These are phyloP conservation scores for Neonectria faginata DNA, from an alignment of 2,329 filamentous ascomycete genomes.

Conservation along the genomic window DNA sequence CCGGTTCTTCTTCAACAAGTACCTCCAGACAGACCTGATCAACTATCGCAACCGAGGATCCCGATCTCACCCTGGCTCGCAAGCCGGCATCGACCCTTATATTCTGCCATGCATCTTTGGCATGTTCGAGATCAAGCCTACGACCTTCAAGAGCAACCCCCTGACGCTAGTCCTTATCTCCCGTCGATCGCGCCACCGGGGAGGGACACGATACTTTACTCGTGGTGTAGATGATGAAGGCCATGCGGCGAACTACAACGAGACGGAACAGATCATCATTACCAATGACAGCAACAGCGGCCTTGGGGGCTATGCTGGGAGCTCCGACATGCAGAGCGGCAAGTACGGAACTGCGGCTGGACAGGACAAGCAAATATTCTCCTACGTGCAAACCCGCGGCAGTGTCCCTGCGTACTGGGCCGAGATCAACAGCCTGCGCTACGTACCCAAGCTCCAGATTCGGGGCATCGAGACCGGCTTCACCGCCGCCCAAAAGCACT, in stretches of 20 bases:
- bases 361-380: constrained; percentile 87
- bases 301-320: constrained; percentile 83
- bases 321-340: constrained; percentile 79
- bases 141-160: constrained; percentile 84
- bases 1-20: constrained; percentile 98
- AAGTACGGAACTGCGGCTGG: constrained; percentile 69
- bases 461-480: constrained; percentile 85
- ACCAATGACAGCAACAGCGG: constrained; percentile 84
- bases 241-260: constrained; percentile 98
- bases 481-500: constrained; percentile 84
- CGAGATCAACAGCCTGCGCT: constrained; percentile 92
- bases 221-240: constrained; percentile 93
- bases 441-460: constrained; percentile 90
- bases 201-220: constrained; percentile 94
- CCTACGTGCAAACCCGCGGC: constrained; percentile 95
- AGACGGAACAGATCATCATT: constrained; percentile 93
- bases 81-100: constrained; percentile 86
- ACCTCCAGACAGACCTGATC: constrained; percentile 90
- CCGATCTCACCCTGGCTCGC: constrained; percentile 73
- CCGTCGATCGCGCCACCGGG: constrained; percentile 86
- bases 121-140: constrained; percentile 91
- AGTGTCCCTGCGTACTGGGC: constrained; percentile 97
- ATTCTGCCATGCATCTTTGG: constrained; percentile 97
- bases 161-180: constrained; percentile 91
- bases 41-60: constrained; percentile 79